Evolutionary conservation across 73 alveolate genomes (phyloP), one percentile per base, ranked within the genome.

Genomic region (Symbiodinium natans): DNA sequence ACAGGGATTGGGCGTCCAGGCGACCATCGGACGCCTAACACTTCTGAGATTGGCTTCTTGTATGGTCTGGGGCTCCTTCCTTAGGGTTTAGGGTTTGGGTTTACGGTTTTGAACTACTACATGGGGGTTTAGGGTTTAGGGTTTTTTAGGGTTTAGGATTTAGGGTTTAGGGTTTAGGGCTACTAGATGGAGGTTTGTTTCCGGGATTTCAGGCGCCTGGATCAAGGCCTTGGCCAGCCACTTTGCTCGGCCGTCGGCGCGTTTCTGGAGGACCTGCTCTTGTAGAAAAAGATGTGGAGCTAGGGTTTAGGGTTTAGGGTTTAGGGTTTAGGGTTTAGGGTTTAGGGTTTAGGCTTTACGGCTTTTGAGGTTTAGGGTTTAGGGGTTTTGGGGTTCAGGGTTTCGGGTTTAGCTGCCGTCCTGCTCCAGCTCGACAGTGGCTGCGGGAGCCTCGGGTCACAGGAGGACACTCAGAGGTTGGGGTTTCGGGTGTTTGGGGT

Each of bases 161-260:
- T 52, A 23, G 71, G 71, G 25, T 52, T 15, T 52, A 52, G 25
- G 25, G 23, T 46, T 46, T 46, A 2, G 59, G 59, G 59, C 59
- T 46, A 46, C 5, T n/a, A 21, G 59, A 13, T 46, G 59, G 59
- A 46, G 9, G 9, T 19, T 19, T 46, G 59, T 13, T 46, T 46
- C 59, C 25, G 59, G 59, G 25, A 13, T 46, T 13, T 46, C 25
- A 21, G 59, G 59, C 27, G 86, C 95, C 95, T 88, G 95, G 54
- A 88, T 83, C 86, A 88, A 68, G 46, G 95, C 85, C 41, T 88
- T 88, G 42, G 95, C 95, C 43, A 88, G 46, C 95, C 95, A 88
- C 54, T 88, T 88, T 73, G 95, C 84, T 2, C 95, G 95, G 34
- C 95, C 95, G 54, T 88, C 95, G 4, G 95, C 86, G 11, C 95